phyloP scores from a whole-genome alignment of 495 filamentous ascomycete species.

The Aspergillus sparsus region DNA sequence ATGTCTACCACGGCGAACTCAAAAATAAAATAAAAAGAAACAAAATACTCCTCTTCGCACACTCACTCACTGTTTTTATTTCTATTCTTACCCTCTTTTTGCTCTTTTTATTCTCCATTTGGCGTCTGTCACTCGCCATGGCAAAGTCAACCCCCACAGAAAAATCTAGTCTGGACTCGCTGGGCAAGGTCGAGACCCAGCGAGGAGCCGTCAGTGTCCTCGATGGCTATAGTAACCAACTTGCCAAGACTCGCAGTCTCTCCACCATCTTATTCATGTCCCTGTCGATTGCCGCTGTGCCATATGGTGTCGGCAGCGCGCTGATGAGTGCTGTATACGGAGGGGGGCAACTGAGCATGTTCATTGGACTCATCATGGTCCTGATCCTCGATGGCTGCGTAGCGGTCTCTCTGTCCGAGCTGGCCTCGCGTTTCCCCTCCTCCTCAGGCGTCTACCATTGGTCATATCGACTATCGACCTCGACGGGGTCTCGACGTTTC shows the following conservation, averaged over 20 bases:
- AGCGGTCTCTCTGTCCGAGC: conserved; percentile 47
- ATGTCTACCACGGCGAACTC: no score
- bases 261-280: background rate
- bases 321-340: background rate
- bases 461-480: conserved; percentile 43
- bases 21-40: no score
- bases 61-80: no score
- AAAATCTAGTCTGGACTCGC: background rate
- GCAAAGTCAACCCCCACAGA: background rate
- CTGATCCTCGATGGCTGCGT: conserved; percentile 41
- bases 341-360: conserved; percentile 40
- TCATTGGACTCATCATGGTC: conserved; percentile 46
- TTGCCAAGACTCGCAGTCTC: background rate
- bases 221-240: background rate
- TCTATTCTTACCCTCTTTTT: no score
- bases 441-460: conserved; percentile 55
- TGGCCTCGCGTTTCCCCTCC: conserved; percentile 52
- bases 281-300: background rate
- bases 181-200: background rate
- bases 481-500: conserved; percentile 33
- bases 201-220: background rate
- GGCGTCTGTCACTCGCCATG: no score
- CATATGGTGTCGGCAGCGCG: background rate
- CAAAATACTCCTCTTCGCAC: no score
- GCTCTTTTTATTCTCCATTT: no score